Base-by-base conservation (phyloP, 495 filamentous ascomycete species). In the Durotheca rogersii region DNA sequence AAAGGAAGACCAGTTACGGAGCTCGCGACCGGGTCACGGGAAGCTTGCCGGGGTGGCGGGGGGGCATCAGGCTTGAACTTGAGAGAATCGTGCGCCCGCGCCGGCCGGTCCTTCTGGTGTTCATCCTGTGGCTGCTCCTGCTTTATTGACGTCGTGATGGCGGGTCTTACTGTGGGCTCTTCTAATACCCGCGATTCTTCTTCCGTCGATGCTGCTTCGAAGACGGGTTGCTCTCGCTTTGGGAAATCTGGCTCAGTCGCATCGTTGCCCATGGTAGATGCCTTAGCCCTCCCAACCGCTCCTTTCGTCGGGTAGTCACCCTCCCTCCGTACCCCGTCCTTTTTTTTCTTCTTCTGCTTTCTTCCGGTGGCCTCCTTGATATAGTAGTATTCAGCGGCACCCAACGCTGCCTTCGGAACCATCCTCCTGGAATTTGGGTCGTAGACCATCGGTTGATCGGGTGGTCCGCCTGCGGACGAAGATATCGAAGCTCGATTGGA, bases 381-480 rank as follows among this genome's bases (percentile, higher is more conserved):
- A n/a, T n/a, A n/a, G 3, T 55, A 47, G 27, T 71, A 69, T 31
- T 75, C 67, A 19, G 65, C 61, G 20, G 64, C 64, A 4, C 65
- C 51, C 7, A 73, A 37, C 14, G 70, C 59, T 0, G 56, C 55
- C 38, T 53, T 69, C 7, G 67, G 67, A 11, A 82, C 65, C 69
- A 83, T 77, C 41, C 74, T 72, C 51, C 80, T 69, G 7, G 79
- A 79, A 35, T 81, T 80, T 9, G 78, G 76, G 47, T 83, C 80
- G 47, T 80, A 82, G 47, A 81, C 68, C 51, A 81, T 56, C 6
- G 60, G 45, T 31, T 67, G 58, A 25, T 72, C 67, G 9, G 62
- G 60, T 11, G 64, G 61, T 14, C 53, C 44, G 31, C 47, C 44
- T n/a, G 41, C 38, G 15, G 43, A 29, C 11, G 52, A 54, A 11